Base-by-base conservation (phyloP, 768 basidiomycete species). In the Suillus weaverae region DNA sequence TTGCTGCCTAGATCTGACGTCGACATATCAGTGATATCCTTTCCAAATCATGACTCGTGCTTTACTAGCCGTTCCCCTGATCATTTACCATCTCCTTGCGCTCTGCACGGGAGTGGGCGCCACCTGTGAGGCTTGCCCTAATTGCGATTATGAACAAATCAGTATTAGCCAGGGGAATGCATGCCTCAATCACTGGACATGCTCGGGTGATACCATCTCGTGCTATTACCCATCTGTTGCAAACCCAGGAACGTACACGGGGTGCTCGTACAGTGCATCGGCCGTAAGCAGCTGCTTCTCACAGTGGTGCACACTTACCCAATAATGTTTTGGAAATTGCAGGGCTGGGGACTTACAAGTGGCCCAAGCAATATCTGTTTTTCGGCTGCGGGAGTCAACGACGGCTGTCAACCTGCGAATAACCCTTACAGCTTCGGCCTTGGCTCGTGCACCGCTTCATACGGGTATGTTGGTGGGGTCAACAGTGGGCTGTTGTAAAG, bases 151-250 rank as follows among this genome's bases (percentile, higher is more conserved):
- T n/a, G n/a, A 57, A 14, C 0, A 5, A 4, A 56, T 56, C 22
- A 57, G 36, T 39, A 10, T 26, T 18, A 4, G 13, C 8, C 22
- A 56, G 26, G 56, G 38, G 56, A 8, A 57, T 57, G 26, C 56
- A 30, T 57, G 56, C 11, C 56, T 57, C 14, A 57, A 57, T 10
- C 26, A 39, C 56, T 57, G 56, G 38, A 57, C 55, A 26, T 26
- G 22, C 22, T 26, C 16, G 30, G 38, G 38, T 16, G 56, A 57
- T 18, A 39, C 56, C n/a, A 38, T 57, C 55, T 16, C 38, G 4
- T 57, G 38, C 4, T 30, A 9, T 18, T 57, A 57, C 38, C 56
- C 56, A 4, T 57, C 56, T 18, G 56, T 38, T 38, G 22, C 22
- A 39, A 26, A 57, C n/a, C 36, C 56, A 3, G 36, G 56, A 39